Conservation (phyloP, 2,329 filamentous ascomycete species). For the Paracoccidioides lutzii region DNA sequence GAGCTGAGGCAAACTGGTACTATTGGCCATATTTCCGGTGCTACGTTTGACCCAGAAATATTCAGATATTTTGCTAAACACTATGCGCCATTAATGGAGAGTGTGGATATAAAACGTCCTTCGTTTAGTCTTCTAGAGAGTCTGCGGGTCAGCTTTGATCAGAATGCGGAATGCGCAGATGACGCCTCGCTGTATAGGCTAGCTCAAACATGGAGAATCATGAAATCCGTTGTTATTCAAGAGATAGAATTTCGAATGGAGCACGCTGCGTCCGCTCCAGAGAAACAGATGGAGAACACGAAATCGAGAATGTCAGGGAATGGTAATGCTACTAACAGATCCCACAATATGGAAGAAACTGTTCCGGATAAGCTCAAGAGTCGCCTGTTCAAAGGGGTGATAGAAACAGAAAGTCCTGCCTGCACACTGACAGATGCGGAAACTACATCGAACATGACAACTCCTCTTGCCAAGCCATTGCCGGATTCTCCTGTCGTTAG, state of each 20-base stretch:
- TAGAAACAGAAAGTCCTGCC: slow-evolving; percentile 25
- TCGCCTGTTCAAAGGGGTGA: slow-evolving; percentile 32
- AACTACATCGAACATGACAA: slow-evolving; percentile 44
- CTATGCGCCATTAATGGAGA: slow-evolving; percentile 29
- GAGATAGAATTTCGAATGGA: slow-evolving; percentile 34
- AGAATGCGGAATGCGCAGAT: slow-evolving; percentile 43
- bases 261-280: slow-evolving; percentile 13
- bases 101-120: slow-evolving; percentile 13
- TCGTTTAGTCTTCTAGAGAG: slow-evolving; percentile 17
- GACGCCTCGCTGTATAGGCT: slow-evolving; percentile 37
- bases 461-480: slow-evolving; percentile 41
- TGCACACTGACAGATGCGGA: slow-evolving; percentile 28
- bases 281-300: slow-evolving; percentile 8
- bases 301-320: slow-evolving; percentile 22
- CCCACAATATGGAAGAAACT: slow-evolving; percentile 19
- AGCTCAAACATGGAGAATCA: slow-evolving; percentile 47
- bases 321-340: slow-evolving; percentile 16
- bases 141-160: slow-evolving; percentile 35
- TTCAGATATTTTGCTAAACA: slow-evolving; percentile 33
- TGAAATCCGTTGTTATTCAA: slow-evolving; percentile 38
- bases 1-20: slow-evolving; percentile 36
- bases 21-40: slow-evolving; percentile 37
- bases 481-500: slow-evolving; percentile 27
- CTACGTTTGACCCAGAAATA: slow-evolving; percentile 27
- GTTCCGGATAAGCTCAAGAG: slow-evolving; percentile 29